A percentile compares a stretch with the other conserved stretches of the same genome.
Evolutionary conservation across 495 filamentous ascomycete genomes (phyloP).

Genomic region (Penicillium pulvis): DNA sequence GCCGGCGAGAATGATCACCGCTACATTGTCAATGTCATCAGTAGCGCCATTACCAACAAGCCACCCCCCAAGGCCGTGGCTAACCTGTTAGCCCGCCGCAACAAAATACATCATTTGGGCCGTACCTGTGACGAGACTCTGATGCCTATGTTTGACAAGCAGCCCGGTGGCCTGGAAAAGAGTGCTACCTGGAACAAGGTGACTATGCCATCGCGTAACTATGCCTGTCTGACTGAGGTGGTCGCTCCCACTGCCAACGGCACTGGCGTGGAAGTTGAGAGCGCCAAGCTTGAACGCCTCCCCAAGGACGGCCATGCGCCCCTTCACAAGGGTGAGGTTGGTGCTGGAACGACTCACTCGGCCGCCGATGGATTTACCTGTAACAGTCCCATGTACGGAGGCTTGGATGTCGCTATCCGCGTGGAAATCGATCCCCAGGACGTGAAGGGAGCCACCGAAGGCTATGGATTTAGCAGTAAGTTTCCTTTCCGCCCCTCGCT

Average conservation of each 20-base stretch:
- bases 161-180: conserved; percentile 71
- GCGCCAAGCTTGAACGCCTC: conserved; percentile 24
- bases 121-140: conserved; percentile 84
- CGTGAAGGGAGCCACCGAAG: conserved; percentile 59
- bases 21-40: conserved; percentile 76
- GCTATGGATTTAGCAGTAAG: conserved; percentile 67
- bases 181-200: conserved; percentile 70
- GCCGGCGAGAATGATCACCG: conserved; percentile 64
- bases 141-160: conserved; percentile 80
- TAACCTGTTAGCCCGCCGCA: conserved; percentile 78
- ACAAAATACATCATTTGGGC: conserved; percentile 93
- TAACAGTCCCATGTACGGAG: conserved; percentile 57
- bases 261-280: conserved; percentile 13
- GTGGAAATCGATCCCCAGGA: conserved; percentile 74
- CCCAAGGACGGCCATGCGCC: conserved; percentile 64
- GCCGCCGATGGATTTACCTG: conserved; percentile 57
- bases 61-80: conserved; percentile 88
- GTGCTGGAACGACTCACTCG: conserved; percentile 65
- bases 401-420: conserved; percentile 66
- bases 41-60: conserved; percentile 87
- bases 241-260: conserved; percentile 34
- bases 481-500: conserved; percentile 3
- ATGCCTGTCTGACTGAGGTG: conserved; percentile 75
- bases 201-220: conserved; percentile 92
- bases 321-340: conserved; percentile 64